These are phyloP conservation scores for Trypanosoma theileri DNA, from an alignment of 208 protist species.

Conservation along the genomic window DNA sequence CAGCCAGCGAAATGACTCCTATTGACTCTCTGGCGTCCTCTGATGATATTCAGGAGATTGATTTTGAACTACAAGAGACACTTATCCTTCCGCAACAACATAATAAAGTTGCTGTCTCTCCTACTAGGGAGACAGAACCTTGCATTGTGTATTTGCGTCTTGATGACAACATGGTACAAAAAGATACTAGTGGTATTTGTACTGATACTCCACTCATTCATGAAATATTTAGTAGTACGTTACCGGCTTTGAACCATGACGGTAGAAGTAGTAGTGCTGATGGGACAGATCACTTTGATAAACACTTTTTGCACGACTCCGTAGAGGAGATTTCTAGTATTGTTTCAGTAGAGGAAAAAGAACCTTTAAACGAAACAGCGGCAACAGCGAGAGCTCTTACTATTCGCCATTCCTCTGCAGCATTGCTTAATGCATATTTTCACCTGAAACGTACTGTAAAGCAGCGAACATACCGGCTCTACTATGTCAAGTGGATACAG, in stretches of 20 bases:
- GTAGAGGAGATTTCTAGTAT: neutral
- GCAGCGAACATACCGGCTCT: slow-evolving; percentile 42
- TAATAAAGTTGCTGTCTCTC: neutral
- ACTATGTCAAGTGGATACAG: slow-evolving; percentile 48
- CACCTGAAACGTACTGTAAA: slow-evolving; percentile 39
- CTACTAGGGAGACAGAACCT: neutral
- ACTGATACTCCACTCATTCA: too few species aligned
- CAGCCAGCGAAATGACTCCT: neutral
- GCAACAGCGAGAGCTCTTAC: slow-evolving; percentile 8
- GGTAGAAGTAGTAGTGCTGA: too few species aligned
- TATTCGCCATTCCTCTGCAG: slow-evolving; percentile 22
- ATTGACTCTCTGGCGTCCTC: neutral
- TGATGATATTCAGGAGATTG: slow-evolving; percentile 3
- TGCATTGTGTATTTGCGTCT: neutral
- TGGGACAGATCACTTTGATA: too few species aligned
- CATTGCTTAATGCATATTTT: slow-evolving; percentile 38
- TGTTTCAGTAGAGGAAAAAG: slow-evolving; percentile 24
- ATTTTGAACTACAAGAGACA: neutral
- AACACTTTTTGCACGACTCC: neutral
- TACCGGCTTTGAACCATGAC: too few species aligned
- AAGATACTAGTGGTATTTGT: too few species aligned
- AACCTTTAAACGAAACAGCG: slow-evolving; percentile 16
- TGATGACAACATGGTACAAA: too few species aligned
- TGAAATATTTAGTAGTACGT: too few species aligned
- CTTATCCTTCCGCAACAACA: neutral